phyloP scores from a whole-genome alignment of 495 filamentous ascomycete species.

The Geopyxis carbonaria region DNA sequence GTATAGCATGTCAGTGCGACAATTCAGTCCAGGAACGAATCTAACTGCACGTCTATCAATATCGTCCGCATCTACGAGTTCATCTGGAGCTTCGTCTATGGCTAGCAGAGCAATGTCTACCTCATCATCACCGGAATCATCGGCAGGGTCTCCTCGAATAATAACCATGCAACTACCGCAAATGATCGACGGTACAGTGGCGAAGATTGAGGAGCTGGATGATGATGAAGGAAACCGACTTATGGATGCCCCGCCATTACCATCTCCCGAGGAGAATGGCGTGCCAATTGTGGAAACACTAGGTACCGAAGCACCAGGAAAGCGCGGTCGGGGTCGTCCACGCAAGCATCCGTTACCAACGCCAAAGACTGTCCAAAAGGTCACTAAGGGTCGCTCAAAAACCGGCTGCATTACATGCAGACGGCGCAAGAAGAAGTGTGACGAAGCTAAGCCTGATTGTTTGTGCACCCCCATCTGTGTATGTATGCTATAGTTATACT shows the following conservation, averaged over 20 bases:
- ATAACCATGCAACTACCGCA: conserved; percentile 3
- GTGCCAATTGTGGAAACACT: background rate
- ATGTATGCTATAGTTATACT: conserved; percentile 14
- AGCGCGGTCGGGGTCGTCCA: conserved; percentile 58
- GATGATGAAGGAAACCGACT: conserved; percentile 11
- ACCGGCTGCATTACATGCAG: conserved; percentile 88
- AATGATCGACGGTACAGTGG: conserved; percentile 12
- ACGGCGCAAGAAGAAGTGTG: conserved; percentile 90
- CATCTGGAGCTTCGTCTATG: conserved; percentile 11
- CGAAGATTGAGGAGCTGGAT: conserved; percentile 24
- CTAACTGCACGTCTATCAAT: conserved; percentile 18
- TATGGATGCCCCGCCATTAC: conserved; percentile 13
- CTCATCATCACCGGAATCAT: conserved; percentile 18
- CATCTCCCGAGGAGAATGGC: conserved; percentile 7
- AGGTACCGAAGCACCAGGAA: conserved; percentile 21
- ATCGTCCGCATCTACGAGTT: conserved; percentile 18
- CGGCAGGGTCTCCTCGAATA: conserved; percentile 14
- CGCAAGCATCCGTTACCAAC: conserved; percentile 60
- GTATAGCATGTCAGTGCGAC: too few relatives aligned
- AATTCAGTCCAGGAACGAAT: background rate
- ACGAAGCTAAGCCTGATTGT: conserved; percentile 81
- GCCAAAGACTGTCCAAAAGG: conserved; percentile 40
- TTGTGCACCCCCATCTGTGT: conserved; percentile 28
- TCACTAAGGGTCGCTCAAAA: conserved; percentile 79
- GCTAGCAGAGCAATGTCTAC: conserved; percentile 15